Conservation (phyloP, 2,329 filamentous ascomycete genomes). For the Nothophoma quercina region DNA sequence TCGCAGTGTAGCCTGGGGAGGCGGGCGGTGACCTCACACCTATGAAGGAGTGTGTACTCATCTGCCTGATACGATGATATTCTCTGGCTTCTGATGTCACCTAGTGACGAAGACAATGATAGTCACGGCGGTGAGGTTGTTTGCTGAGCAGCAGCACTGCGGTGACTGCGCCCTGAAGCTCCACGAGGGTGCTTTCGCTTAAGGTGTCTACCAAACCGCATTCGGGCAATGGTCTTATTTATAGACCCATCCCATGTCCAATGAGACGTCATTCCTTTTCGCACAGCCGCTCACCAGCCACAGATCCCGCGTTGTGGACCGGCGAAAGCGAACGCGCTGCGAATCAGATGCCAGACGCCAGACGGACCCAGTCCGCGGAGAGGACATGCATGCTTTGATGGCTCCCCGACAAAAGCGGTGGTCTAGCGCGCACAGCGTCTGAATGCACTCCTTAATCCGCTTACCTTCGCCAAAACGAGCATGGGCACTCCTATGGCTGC, state of each 20-base stretch:
- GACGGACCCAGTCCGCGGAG: conserved; percentile 25
- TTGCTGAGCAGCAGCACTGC: conserved; percentile 12
- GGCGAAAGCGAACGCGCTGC: conserved; percentile 34
- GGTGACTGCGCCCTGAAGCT: conserved; percentile 27
- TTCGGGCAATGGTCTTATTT: conserved; percentile 33
- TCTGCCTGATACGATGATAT: not conserved
- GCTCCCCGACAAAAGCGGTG: conserved; percentile 42
- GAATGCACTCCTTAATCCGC: conserved; percentile 37
- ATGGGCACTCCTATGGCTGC: conserved; percentile 26
- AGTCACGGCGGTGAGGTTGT: conserved; percentile 30
- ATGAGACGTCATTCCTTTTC: conserved; percentile 13
- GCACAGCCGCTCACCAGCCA: conserved; percentile 42
- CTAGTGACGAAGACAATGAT: not conserved
- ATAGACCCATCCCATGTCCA: conserved; percentile 25
- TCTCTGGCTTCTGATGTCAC: conserved; percentile 3
- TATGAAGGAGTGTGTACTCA: not conserved
- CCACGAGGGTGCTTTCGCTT: conserved; percentile 26
- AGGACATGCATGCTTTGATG: conserved; percentile 20
- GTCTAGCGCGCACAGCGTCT: conserved; percentile 34
- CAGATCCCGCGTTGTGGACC: conserved; percentile 22
- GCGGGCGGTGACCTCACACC: not conserved
- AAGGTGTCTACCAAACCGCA: conserved; percentile 12
- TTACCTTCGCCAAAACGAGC: conserved; percentile 38
- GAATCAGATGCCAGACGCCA: conserved; percentile 30
- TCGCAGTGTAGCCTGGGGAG: conserved; percentile 12